A percentile compares a stretch with the other conserved stretches of the same genome.
phyloP scores from a whole-genome alignment of 2,329 filamentous ascomycete genomes.

The Myriangium duriaei region DNA sequence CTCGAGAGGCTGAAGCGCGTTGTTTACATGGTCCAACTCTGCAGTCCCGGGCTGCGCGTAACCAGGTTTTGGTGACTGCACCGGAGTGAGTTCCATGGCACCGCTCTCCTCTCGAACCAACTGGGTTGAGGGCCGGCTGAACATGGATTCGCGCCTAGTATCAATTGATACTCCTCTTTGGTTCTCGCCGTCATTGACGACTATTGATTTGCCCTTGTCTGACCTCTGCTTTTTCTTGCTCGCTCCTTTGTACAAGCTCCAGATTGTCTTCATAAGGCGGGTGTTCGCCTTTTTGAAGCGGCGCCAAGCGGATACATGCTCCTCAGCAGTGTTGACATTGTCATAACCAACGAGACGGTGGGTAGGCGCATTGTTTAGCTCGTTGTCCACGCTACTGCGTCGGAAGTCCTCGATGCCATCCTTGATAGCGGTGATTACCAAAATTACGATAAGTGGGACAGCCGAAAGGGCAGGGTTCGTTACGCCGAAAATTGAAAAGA shows the following conservation, averaged over 20 bases:
- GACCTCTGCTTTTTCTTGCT: slow-evolving; percentile 27
- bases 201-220: slow-evolving; percentile 30
- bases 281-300: slow-evolving; percentile 81
- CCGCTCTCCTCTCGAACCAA: slow-evolving; percentile 44
- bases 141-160: slow-evolving; percentile 46
- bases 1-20: slow-evolving; percentile 9
- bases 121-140: slow-evolving; percentile 39
- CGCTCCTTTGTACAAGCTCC: slow-evolving; percentile 31
- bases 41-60: slow-evolving; percentile 32
- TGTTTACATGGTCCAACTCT: slow-evolving; percentile 12
- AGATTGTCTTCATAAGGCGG: slow-evolving; percentile 45
- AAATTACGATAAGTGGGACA: slow-evolving; percentile 85
- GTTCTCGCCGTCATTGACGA: slow-evolving; percentile 27
- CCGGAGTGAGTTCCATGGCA: slow-evolving; percentile 84
- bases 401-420: slow-evolving; percentile 94
- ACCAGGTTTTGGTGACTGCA: slow-evolving; percentile 63
- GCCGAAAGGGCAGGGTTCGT: slow-evolving; percentile 80
- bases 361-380: slow-evolving; percentile 91
- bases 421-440: slow-evolving; percentile 79
- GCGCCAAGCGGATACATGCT: slow-evolving; percentile 76
- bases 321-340: slow-evolving; percentile 86
- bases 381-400: slow-evolving; percentile 78
- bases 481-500: slow-evolving; percentile 91
- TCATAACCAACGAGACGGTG: slow-evolving; percentile 79
- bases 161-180: slow-evolving; percentile 47